These are phyloP conservation scores for Lindgomyces ingoldianus DNA, from an alignment of 495 filamentous ascomycete species.

Conservation along the genomic window DNA sequence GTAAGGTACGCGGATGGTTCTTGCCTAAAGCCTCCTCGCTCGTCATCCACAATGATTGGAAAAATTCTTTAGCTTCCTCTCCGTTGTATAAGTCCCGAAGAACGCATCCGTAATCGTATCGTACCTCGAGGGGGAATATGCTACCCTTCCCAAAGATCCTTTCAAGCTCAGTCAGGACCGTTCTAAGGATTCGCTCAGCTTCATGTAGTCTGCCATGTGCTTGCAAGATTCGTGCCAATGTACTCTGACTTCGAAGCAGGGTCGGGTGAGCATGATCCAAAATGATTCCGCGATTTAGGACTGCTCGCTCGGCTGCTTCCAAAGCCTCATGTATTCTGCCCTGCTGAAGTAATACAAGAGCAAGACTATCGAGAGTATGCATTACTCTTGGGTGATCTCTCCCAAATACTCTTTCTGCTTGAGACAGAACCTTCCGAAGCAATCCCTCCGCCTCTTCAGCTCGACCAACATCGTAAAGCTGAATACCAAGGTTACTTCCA, in stretches of 20 bases:
- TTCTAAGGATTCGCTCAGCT: background rate
- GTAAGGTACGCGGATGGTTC: background rate
- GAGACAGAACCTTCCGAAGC: background rate
- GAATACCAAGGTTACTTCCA: background rate
- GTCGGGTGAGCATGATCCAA: background rate
- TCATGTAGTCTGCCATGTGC: background rate
- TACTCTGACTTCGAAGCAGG: background rate
- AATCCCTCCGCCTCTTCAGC: background rate
- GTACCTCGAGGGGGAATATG: background rate
- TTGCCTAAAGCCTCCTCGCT: background rate
- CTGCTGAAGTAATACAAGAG: background rate
- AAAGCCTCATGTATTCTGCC: background rate
- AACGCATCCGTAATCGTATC: background rate
- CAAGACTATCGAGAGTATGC: background rate
- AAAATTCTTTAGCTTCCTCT: background rate
- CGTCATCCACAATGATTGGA: background rate
- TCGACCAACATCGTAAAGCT: background rate
- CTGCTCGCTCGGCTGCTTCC: background rate
- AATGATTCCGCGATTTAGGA: background rate
- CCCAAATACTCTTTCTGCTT: background rate
- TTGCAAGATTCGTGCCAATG: background rate
- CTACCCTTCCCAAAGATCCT: background rate
- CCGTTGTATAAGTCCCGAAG: background rate
- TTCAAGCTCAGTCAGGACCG: background rate
- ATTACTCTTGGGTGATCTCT: background rate